Evolutionary conservation across 1,139 yeast species (phyloP).

Genomic region (Chernovozyma aurita): DNA sequence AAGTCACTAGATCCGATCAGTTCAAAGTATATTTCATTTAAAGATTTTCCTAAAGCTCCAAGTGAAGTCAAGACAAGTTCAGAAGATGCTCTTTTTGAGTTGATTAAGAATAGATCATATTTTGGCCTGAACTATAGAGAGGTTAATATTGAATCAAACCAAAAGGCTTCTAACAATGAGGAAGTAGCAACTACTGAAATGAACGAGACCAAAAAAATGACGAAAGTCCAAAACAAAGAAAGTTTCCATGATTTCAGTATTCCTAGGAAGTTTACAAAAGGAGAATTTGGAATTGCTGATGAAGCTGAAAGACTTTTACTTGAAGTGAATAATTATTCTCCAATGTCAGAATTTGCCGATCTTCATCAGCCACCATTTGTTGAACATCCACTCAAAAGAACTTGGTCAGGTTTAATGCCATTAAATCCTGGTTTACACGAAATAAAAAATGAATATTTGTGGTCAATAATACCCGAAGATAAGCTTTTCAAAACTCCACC

Average conservation of each 20-base stretch:
- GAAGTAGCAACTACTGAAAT: constrained; percentile 14
- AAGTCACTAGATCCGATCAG: neutral
- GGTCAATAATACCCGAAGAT: constrained; percentile 36
- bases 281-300: constrained; percentile 18
- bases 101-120: neutral
- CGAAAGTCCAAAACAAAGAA: neutral
- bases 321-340: constrained; percentile 14
- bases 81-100: neutral
- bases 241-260: constrained; percentile 22
- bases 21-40: constrained; percentile 20
- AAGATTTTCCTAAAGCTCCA: constrained; percentile 30
- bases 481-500: constrained; percentile 36
- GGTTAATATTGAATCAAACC: constrained; percentile 14
- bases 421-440: constrained; percentile 32
- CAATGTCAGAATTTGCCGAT: constrained; percentile 5
- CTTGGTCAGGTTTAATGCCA: constrained; percentile 39
- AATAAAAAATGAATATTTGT: constrained; percentile 38
- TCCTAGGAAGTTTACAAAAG: constrained; percentile 27
- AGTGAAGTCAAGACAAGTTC: constrained; percentile 2
- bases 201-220: constrained; percentile 3
- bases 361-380: constrained; percentile 13
- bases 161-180: no score
- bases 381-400: constrained; percentile 36
- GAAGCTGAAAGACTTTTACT: constrained; percentile 23
- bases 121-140: constrained; percentile 4